Evolutionary conservation across 2,329 filamentous ascomycete species (phyloP).

Genomic region (Botryotinia calthae): DNA sequence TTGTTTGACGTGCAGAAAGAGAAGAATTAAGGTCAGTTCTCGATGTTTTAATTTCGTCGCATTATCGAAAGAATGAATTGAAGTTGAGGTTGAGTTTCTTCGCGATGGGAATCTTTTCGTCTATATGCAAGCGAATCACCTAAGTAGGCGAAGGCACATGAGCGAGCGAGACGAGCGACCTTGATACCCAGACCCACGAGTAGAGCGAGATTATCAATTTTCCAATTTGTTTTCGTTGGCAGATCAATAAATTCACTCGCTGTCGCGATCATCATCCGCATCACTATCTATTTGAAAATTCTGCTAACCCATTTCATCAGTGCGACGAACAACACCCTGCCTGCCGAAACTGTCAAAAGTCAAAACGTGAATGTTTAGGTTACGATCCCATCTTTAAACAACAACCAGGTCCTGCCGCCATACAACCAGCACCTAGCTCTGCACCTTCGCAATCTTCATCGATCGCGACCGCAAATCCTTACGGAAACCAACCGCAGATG

Average conservation of each 20-base stretch:
- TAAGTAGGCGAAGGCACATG: constrained; percentile 41
- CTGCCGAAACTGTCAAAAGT: constrained; percentile 88
- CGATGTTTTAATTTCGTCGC: constrained; percentile 26
- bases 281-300: constrained; percentile 18
- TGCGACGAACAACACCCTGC: constrained; percentile 94
- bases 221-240: constrained; percentile 11
- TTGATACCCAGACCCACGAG: constrained; percentile 21
- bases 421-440: constrained; percentile 65
- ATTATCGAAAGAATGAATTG: constrained; percentile 29
- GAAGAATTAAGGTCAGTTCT: constrained; percentile 68
- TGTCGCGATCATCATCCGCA: constrained; percentile 12
- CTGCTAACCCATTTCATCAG: constrained; percentile 47
- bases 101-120: constrained; percentile 39
- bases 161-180: constrained; percentile 28
- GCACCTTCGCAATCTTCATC: constrained; percentile 33
- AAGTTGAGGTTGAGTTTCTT: constrained; percentile 33
- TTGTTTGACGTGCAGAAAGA: constrained; percentile 63
- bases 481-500: constrained; percentile 48
- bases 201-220: constrained; percentile 20
- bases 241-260: constrained; percentile 8
- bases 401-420: constrained; percentile 62
- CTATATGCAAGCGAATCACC: constrained; percentile 41
- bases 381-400: constrained; percentile 87
- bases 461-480: constrained; percentile 42
- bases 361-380: constrained; percentile 80